Conservation (phyloP, 306 rosid species). For the Styphnolobium japonicum region DNA sequence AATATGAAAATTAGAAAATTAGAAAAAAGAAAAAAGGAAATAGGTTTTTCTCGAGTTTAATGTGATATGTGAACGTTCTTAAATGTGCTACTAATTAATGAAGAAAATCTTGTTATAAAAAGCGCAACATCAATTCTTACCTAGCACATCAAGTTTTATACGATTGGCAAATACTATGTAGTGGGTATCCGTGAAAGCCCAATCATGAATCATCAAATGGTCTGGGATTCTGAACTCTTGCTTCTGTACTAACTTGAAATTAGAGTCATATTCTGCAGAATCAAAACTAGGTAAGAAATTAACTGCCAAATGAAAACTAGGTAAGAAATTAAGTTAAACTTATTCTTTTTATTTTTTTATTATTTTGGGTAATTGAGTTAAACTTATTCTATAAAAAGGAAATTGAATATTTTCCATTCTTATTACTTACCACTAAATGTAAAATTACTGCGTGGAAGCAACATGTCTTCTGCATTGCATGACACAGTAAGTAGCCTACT, state of each 20-base stretch:
- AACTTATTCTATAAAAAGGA: neutral
- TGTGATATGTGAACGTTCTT: neutral
- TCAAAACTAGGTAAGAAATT: neutral
- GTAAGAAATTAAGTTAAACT: neutral
- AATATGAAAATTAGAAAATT: neutral
- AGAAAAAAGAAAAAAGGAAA: no score
- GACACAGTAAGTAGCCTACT: constrained; percentile 62
- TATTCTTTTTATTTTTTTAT: no score
- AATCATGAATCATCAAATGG: constrained; percentile 93
- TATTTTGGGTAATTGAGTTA: no score
- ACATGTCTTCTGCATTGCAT: constrained; percentile 97
- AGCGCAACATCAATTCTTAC: constrained; percentile 25
- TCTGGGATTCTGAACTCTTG: constrained; percentile 69
- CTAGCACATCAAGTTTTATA: constrained; percentile 76
- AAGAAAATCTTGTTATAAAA: neutral
- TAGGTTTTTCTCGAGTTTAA: no score
- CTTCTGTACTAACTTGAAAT: constrained; percentile 53
- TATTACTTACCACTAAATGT: constrained; percentile 58
- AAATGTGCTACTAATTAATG: neutral
- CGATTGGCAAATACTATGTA: constrained; percentile 85
- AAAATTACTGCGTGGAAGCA: constrained; percentile 73
- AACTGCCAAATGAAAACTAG: neutral
- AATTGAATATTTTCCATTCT: neutral
- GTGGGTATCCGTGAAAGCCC: constrained; percentile 84
- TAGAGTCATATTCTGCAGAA: constrained; percentile 62